Evolutionary conservation across 768 basidiomycete species (phyloP).

Genomic region (Jaapia argillacea): DNA sequence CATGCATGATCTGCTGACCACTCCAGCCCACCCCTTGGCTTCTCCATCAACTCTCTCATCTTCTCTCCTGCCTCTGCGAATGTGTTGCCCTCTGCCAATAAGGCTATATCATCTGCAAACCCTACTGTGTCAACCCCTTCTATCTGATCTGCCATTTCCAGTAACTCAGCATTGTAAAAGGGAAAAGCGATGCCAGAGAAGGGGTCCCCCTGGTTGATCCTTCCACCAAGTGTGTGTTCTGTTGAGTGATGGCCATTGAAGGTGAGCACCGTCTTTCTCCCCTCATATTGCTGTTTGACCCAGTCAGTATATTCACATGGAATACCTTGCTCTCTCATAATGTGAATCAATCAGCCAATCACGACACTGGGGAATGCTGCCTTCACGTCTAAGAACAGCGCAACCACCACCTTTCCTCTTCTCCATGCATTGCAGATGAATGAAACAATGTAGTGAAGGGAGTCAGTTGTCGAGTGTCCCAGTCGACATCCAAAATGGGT

Average conservation of each 20-base stretch:
- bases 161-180: conserved; percentile 13
- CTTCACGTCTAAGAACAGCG: conserved; percentile 31
- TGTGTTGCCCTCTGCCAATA: conserved; percentile 14
- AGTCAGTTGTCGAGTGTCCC: conserved; percentile 27
- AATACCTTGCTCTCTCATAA: conserved; percentile 18
- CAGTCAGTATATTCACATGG: conserved; percentile 15
- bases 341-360: conserved; percentile 19
- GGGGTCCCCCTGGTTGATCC: conserved; percentile 15
- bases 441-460: conserved; percentile 7
- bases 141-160: conserved; percentile 7
- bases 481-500: conserved; percentile 29
- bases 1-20: conserved; percentile 21
- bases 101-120: conserved; percentile 21
- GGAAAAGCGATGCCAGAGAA: conserved; percentile 12
- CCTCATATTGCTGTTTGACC: conserved; percentile 4
- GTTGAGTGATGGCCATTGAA: conserved; percentile 11
- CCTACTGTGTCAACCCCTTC: not conserved
- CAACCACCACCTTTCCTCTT: not conserved
- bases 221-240: conserved; percentile 3
- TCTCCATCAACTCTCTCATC: conserved; percentile 18
- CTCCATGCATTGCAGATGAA: conserved; percentile 17
- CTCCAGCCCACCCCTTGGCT: conserved; percentile 12
- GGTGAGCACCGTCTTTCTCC: conserved; percentile 1
- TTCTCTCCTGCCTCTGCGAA: conserved; percentile 13
- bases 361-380: conserved; percentile 32